A percentile compares a stretch with the other conserved stretches of the same genome.
phyloP scores from a whole-genome alignment of 257 asterid species.

The Nicotiana obtusifolia region DNA sequence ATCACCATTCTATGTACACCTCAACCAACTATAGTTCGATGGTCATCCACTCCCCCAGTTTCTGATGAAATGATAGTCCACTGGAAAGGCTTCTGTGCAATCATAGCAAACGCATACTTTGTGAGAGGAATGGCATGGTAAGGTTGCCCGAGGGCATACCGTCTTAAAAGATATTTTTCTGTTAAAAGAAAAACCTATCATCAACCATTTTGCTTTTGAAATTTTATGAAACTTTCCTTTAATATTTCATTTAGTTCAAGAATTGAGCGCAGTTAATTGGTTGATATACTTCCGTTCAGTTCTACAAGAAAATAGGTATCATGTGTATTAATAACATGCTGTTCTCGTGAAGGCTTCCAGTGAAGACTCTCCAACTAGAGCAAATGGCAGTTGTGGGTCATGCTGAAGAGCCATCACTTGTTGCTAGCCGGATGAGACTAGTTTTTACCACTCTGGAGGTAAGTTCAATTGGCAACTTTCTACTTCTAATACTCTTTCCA shows the following conservation, averaged over 20 bases:
- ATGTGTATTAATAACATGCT: not conserved
- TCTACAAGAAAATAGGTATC: not conserved
- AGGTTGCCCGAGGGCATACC: conserved; percentile 13
- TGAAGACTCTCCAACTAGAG: conserved; percentile 90
- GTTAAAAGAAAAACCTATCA: not conserved
- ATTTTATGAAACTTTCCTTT: not conserved
- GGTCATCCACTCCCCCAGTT: conserved; percentile 87
- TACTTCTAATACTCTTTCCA: conserved; percentile 9
- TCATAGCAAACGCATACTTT: conserved; percentile 90
- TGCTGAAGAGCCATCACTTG: conserved; percentile 88
- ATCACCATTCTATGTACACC: conserved; percentile 94
- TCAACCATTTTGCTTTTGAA: not conserved
- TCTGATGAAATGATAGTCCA: conserved; percentile 53
- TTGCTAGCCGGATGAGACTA: conserved; percentile 87
- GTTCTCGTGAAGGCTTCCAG: conserved; percentile 67
- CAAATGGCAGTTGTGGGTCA: conserved; percentile 78
- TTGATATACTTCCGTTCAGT: not conserved
- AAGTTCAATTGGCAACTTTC: conserved; percentile 11
- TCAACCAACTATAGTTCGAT: conserved; percentile 88
- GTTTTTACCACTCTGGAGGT: conserved; percentile 94
- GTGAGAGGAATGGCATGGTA: conserved; percentile 99
- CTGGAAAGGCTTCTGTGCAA: conserved; percentile 97
- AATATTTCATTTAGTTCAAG: not conserved
- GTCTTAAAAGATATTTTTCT: not conserved
- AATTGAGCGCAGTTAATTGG: not conserved